Evolutionary conservation across 2,329 filamentous ascomycete species (phyloP).

Genomic region (Aspergillus tubingensis): DNA sequence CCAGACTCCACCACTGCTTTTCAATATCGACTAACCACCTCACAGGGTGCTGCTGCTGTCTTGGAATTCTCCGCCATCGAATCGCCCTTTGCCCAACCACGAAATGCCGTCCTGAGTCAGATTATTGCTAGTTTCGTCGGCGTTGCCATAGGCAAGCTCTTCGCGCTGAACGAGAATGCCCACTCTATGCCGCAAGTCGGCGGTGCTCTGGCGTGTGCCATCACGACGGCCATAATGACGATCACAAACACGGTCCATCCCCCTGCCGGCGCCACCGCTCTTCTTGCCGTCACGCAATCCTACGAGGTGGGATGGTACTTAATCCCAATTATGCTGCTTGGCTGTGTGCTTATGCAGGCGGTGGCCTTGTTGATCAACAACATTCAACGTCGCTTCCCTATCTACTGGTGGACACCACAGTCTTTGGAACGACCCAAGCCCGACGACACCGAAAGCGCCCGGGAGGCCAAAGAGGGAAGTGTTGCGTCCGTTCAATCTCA

Average conservation of each 20-base stretch:
- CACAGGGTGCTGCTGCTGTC: slow-evolving; percentile 73
- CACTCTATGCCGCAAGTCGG: slow-evolving; percentile 63
- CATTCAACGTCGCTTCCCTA: slow-evolving; percentile 64
- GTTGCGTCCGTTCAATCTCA: slow-evolving; percentile 5
- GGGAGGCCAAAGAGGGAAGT: slow-evolving; percentile 18
- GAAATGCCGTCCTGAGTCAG: slow-evolving; percentile 69
- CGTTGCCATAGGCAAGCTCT: slow-evolving; percentile 65
- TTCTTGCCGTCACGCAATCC: slow-evolving; percentile 63
- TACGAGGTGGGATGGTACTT: slow-evolving; percentile 68
- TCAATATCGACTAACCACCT: slow-evolving; percentile 8
- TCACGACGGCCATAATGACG: slow-evolving; percentile 65
- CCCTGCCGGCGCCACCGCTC: slow-evolving; percentile 71
- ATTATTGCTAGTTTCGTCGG: slow-evolving; percentile 63
- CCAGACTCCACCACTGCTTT: neutral
- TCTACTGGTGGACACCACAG: slow-evolving; percentile 64
- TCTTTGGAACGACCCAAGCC: slow-evolving; percentile 21
- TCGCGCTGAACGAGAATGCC: slow-evolving; percentile 53
- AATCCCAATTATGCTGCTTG: slow-evolving; percentile 64
- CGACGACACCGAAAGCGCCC: slow-evolving; percentile 24
- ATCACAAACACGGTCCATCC: slow-evolving; percentile 73
- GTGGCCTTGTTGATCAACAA: slow-evolving; percentile 70
- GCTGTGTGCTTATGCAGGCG: slow-evolving; percentile 61
- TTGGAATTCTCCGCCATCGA: slow-evolving; percentile 72
- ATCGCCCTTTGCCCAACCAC: slow-evolving; percentile 71
- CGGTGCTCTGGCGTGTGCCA: slow-evolving; percentile 65